These are phyloP conservation scores for Beauveria australis DNA, from an alignment of 2,329 filamentous ascomycete genomes.

Conservation along the genomic window DNA sequence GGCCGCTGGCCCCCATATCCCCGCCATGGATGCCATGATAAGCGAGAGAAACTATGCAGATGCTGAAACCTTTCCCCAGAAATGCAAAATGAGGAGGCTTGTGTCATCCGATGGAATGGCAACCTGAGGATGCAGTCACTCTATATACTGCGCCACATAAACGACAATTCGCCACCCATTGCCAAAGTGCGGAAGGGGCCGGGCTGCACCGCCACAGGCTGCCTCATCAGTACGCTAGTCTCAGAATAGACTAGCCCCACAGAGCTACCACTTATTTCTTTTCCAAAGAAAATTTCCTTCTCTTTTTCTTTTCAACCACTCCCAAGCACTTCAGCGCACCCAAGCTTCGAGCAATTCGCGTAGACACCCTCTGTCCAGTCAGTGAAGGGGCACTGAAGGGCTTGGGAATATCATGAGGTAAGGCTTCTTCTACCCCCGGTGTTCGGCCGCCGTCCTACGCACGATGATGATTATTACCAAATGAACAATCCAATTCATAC, in stretches of 20 bases:
- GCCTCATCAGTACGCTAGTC: conserved; percentile 17
- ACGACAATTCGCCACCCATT: conserved; percentile 19
- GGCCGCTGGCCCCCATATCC: conserved; percentile 49
- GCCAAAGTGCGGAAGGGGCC: conserved; percentile 16
- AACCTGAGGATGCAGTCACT: conserved; percentile 12
- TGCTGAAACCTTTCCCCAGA: conserved; percentile 16
- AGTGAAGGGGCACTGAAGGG: background rate
- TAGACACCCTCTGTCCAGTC: background rate
- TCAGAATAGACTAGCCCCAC: conserved; percentile 17
- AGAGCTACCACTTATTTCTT: conserved; percentile 7
- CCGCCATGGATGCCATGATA: conserved; percentile 48
- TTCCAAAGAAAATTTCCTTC: conserved; percentile 6
- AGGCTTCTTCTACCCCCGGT: background rate
- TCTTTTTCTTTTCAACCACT: conserved; percentile 13
- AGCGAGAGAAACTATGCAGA: conserved; percentile 13
- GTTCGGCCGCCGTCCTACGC: background rate
- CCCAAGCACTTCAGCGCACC: conserved; percentile 8
- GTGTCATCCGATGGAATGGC: background rate
- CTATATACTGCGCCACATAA: conserved; percentile 14
- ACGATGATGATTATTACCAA: conserved; percentile 30
- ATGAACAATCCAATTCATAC: conserved; percentile 60
- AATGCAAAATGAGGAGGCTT: conserved; percentile 15
- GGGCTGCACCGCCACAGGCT: conserved; percentile 28
- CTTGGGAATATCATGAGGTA: conserved; percentile 4
- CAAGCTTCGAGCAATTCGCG: background rate